phyloP scores from a whole-genome alignment of 2,329 filamentous ascomycete species.

The Aspergillus tubingensis region DNA sequence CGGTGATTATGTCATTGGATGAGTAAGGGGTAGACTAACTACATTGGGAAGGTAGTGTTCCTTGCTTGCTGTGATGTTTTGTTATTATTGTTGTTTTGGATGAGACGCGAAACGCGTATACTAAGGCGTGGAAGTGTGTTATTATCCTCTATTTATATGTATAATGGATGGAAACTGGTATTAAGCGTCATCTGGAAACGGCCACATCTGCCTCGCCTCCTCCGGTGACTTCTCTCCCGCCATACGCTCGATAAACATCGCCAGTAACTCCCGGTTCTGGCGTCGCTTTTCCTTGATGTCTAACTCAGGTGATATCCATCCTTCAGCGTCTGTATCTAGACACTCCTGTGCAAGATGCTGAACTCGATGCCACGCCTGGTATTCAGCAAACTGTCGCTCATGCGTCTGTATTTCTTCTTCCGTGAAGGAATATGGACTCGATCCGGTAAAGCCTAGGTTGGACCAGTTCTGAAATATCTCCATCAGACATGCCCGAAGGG shows the following conservation, averaged over 20 bases:
- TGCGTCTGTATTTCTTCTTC: slow-evolving; percentile 31
- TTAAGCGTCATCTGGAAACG: slow-evolving; percentile 15
- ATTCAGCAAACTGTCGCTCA: slow-evolving; percentile 33
- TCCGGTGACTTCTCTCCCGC: slow-evolving; percentile 20
- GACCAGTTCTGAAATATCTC: slow-evolving; percentile 33
- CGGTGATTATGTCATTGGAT: too few relatives aligned
- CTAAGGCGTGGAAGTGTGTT: too few relatives aligned
- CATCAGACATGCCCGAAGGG: slow-evolving; percentile 38
- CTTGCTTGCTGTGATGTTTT: too few relatives aligned
- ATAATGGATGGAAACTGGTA: too few relatives aligned
- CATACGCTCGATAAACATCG: slow-evolving; percentile 22
- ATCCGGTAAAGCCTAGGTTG: slow-evolving; percentile 24
- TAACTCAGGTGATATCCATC: slow-evolving; percentile 37
- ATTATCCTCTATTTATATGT: neutral
- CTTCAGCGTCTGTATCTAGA: slow-evolving; percentile 38
- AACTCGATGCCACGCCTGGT: slow-evolving; percentile 30
- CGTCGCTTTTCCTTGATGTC: slow-evolving; percentile 28
- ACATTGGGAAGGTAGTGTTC: too few relatives aligned
- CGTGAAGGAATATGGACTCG: slow-evolving; percentile 33
- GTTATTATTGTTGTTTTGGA: too few relatives aligned
- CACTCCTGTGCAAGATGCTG: slow-evolving; percentile 29
- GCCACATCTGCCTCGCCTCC: slow-evolving; percentile 24
- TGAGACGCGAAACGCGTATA: too few relatives aligned
- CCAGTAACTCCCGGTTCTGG: slow-evolving; percentile 30
- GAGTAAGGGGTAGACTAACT: too few relatives aligned